Conservation (phyloP, 2,329 filamentous ascomycete species). For the Podosphaera aphanis region DNA sequence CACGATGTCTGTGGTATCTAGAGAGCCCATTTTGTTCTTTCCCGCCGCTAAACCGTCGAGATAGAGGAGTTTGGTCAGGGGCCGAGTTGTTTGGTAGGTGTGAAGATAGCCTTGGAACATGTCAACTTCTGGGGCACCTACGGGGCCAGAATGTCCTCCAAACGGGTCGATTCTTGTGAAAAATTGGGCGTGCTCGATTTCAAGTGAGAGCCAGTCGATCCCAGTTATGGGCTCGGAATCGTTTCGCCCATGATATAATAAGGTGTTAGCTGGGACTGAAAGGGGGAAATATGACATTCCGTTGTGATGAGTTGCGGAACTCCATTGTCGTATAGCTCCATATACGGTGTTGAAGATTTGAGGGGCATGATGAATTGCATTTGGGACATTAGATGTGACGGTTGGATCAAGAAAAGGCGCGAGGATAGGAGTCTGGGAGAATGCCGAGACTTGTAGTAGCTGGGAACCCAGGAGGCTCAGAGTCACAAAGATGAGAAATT, state of each 20-base stretch:
- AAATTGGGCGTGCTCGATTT: constrained; percentile 45
- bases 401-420: too few relatives aligned
- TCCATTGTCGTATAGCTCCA: constrained; percentile 40
- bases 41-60: constrained; percentile 47
- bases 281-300: constrained; percentile 50
- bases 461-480: too few relatives aligned
- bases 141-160: too few relatives aligned
- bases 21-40: constrained; percentile 39
- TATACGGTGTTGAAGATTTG: constrained; percentile 53
- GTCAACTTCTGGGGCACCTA: too few relatives aligned
- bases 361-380: constrained; percentile 22
- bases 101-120: constrained; percentile 34
- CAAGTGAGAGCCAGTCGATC: constrained; percentile 53
- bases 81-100: constrained; percentile 34
- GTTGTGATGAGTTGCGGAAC: constrained; percentile 49
- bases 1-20: constrained; percentile 42
- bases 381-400: too few relatives aligned
- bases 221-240: constrained; percentile 23
- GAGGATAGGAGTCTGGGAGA: too few relatives aligned
- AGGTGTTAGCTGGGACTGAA: constrained; percentile 36
- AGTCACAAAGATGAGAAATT: too few relatives aligned
- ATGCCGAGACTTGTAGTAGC: too few relatives aligned
- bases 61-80: constrained; percentile 37
- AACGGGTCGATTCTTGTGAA: constrained; percentile 20
- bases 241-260: constrained; percentile 47